phyloP scores from a whole-genome alignment of 2,329 filamentous ascomycete species.

The Penicillium concentricum region DNA sequence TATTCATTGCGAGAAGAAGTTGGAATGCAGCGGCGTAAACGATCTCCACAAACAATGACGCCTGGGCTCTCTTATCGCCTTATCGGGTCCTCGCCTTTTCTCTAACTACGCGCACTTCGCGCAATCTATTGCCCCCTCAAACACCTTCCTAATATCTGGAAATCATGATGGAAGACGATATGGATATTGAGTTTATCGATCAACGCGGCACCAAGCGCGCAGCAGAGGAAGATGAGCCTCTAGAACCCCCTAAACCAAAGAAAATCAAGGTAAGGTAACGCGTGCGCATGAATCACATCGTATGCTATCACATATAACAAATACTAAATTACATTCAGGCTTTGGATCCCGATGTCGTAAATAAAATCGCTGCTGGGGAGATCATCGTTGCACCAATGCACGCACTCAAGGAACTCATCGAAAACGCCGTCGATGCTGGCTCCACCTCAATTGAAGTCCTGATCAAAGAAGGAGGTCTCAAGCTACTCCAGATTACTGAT shows the following conservation, averaged over 20 bases:
- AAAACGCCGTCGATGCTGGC: slow-evolving; percentile 97
- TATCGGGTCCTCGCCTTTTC: slow-evolving; percentile 22
- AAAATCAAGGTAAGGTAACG: slow-evolving; percentile 43
- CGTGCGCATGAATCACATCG: not conserved
- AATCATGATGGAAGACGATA: slow-evolving; percentile 37
- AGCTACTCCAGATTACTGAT: slow-evolving; percentile 93
- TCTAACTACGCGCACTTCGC: slow-evolving; percentile 8
- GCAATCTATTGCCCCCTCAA: not conserved
- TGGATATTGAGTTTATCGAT: slow-evolving; percentile 44
- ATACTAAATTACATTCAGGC: slow-evolving; percentile 54
- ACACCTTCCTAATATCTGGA: not conserved
- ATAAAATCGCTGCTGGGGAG: slow-evolving; percentile 97
- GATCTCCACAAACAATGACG: slow-evolving; percentile 8
- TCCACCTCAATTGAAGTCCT: slow-evolving; percentile 86
- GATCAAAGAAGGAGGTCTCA: slow-evolving; percentile 92
- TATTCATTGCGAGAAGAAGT: not conserved
- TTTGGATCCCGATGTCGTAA: slow-evolving; percentile 87
- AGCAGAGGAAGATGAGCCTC: slow-evolving; percentile 44
- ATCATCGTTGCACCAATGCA: slow-evolving; percentile 98
- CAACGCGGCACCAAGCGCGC: slow-evolving; percentile 51
- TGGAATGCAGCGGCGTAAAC: not conserved
- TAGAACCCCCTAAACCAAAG: slow-evolving; percentile 42
- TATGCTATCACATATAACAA: slow-evolving; percentile 1
- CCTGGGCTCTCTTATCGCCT: slow-evolving; percentile 17
- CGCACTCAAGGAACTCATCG: slow-evolving; percentile 92